Evolutionary conservation across 371 early-diverging fungal genomes (phyloP), one percentile per base, ranked within the genome.

Genomic region (Apophysomyces ossiformis): DNA sequence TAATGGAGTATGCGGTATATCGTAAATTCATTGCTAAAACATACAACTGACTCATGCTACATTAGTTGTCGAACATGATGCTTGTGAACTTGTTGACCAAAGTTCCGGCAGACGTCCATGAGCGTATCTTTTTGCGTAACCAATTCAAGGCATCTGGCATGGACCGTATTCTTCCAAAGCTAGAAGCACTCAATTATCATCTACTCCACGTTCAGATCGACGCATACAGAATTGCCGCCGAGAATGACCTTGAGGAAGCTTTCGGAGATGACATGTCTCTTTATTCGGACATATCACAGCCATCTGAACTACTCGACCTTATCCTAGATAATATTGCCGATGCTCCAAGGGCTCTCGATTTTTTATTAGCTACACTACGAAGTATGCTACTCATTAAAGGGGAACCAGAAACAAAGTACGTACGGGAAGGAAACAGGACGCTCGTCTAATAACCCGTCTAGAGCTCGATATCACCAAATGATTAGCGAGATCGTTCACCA

Each of bases 401-500:
- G n/a, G 82, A 87, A 32, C 76, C 82, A 2, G 85, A 82, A 13
- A 73, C 83, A 58, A 82, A 78, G 78, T 84, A 78, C 46, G 47
- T 47, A 38, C 5, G n/a, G 47, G 21, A 58, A 36, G 16, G 13
- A 5, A 32, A 7, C n/a, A 21, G n/a, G 2, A 6, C 5, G 21
- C 12, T n/a, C 21, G 21, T 21, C 21, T 18, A n/a, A 8, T 21
- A 7, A n/a, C n/a, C 21, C 56, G 57, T 47, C 21, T 35, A 57
- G 38, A 32, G 85, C 77, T 12, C 85, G 88, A 45, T 94, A 92
- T 71, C 90, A 90, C 67, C 93, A 92, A 64, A 77, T 93, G 38
- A 87, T 95, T 58, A 92, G 92, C 68, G 82, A 88, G 37, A 77
- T 93, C 36, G 85, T 93, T n/a, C 82, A 89, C 5, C 90, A 94